These are phyloP conservation scores for Cyclostephanos tholiformis DNA, from an alignment of 108 stramenopile genomes.

Conservation along the genomic window DNA sequence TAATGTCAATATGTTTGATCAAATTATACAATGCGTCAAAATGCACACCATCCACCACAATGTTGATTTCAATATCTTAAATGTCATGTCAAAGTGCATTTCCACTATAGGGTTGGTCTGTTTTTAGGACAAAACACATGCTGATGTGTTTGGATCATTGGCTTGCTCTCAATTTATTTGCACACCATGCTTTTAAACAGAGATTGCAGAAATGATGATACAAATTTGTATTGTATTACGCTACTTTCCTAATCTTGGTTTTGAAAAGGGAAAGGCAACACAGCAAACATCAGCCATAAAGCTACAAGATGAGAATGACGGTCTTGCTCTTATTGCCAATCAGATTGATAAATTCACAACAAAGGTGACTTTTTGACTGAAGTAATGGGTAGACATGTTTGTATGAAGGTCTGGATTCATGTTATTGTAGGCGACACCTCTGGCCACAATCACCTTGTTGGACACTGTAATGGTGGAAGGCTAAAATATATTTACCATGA, in stretches of 20 bases:
- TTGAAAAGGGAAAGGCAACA: neutral
- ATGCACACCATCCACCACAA: too few relatives aligned
- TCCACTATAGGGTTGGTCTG: neutral
- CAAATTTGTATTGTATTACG: neutral
- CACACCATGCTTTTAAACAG: neutral
- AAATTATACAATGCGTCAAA: too few relatives aligned
- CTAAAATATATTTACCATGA: neutral
- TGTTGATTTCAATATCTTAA: too few relatives aligned
- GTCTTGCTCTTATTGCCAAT: neutral
- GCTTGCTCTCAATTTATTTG: neutral
- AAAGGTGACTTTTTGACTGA: neutral
- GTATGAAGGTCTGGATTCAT: neutral
- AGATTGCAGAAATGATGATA: neutral
- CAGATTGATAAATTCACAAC: neutral
- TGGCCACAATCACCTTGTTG: neutral
- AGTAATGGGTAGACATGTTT: neutral
- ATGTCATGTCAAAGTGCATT: neutral
- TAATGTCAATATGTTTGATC: too few relatives aligned
- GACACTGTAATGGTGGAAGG: neutral
- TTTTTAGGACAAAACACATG: neutral
- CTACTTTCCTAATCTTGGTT: neutral
- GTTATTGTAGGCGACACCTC: neutral
- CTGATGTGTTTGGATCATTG: neutral
- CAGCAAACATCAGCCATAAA: neutral
- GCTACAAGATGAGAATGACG: neutral